Evolutionary conservation across 306 rosid species (phyloP), one percentile per base, ranked within the genome.

Genomic region (Vachellia pachyceras): DNA sequence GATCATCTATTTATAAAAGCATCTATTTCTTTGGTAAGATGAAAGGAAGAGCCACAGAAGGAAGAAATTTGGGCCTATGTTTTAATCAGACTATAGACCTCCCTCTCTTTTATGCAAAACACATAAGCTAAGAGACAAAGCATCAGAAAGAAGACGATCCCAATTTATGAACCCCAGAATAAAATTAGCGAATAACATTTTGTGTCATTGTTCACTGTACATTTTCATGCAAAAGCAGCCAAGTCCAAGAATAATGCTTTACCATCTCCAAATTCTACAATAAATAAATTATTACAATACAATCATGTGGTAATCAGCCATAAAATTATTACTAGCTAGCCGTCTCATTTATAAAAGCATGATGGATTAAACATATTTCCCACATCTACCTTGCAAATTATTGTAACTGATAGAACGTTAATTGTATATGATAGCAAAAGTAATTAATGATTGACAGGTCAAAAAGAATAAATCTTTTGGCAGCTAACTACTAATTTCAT

Each of bases 401-500:
- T 52, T 55, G 66, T 58, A 79, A 25, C 22, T 60, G 52, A 77
- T 55, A 13, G 39, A 61, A 65, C n/a, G 55, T 81, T 54, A 64
- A 61, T 67, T 36, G 42, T 41, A 78, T 52, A 58, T 60, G 41
- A 12, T 13, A 5, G 40, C 41, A 69, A 77, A 80, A 44, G 46
- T n/a, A 55, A n/a, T 18, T 6, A 36, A 58, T 22, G 40, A 77
- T 80, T 61, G 52, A 76, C 61, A 52, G 33, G 73, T 36, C 44
- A 77, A 89, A 81, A 80, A 13, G 78, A 80, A 82, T 73, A 54
- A 75, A 72, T 29, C 69, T 49, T 69, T 55, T 65, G 72, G 46
- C 61, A 82, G 80, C 46, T 69, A 49, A 63, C 63, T 35, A 70
- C 10, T 55, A 65, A 73, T 36, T 72, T 17, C 97, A 83, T 93